Base-by-base conservation (phyloP, 805 yeast genomes). In the Yamadazyma kitorensis region DNA sequence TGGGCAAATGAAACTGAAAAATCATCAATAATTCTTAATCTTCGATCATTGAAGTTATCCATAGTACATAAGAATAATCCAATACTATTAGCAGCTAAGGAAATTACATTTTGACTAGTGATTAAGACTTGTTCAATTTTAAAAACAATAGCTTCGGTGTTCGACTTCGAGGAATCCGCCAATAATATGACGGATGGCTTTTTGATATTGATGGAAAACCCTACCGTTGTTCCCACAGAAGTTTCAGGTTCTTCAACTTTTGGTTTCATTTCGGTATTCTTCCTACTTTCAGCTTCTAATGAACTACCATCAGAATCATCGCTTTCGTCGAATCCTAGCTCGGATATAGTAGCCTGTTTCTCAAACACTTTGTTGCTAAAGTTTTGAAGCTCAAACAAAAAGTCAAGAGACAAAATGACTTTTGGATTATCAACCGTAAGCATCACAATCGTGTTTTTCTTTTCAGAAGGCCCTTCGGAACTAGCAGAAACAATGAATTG, bases 121-220 rank as follows among this genome's bases (percentile, higher is more conserved):
- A 86, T 52, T 28, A 82, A 61, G 3, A 88, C 58, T 50, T 89
- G 96, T 39, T 83, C 94, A 10, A 88, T 78, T 49, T 86, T 85
- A 63, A 93, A 82, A 2, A 91, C 96, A 40, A 91, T 74, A 0
- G 98, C 98, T 48, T 89, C 95, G 0, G 95, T 77, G 40, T 79
- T 71, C 2, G 59, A 53, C 6, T 70, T 65, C 1, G 81, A 70
- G 0, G 96, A 86, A 53, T 91, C 85, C 0, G 96, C 95, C 27
- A 93, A 59, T 19, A 93, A 59, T 13, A 86, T 77, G 13, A 91
- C 67, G 0, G 95, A 86, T 0, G 91, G 80, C 36, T 86, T 82
- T 5, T 80, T 78, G 25, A 93, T 59, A 49, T 85, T 87, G 23
- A 91, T 52, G 1, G 85, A 72, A 41, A 72, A 75, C 0, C 78